Evolutionary conservation across 2,329 filamentous ascomycete genomes (phyloP).

Genomic region (Chalara sp.): DNA sequence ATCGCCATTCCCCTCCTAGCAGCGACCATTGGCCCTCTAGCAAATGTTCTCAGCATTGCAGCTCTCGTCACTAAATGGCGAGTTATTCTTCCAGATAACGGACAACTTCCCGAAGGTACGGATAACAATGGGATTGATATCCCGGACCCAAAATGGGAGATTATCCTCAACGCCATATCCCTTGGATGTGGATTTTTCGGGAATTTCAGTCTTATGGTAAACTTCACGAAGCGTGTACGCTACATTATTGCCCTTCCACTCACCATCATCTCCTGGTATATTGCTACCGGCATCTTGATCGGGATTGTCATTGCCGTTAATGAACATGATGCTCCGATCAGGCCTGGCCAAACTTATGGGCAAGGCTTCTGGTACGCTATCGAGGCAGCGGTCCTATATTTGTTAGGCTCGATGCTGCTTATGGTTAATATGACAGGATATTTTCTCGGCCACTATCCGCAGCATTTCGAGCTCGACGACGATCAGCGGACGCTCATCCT

Average conservation of each 20-base stretch:
- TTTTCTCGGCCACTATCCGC: conserved; percentile 60
- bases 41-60: conserved; percentile 62
- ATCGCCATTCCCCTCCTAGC: conserved; percentile 51
- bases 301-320: conserved; percentile 52
- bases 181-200: conserved; percentile 58
- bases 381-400: conserved; percentile 55
- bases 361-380: conserved; percentile 67
- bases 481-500: conserved; percentile 63
- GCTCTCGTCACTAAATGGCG: conserved; percentile 61
- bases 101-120: conserved; percentile 34
- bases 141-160: conserved; percentile 50
- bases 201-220: conserved; percentile 61
- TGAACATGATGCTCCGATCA: conserved; percentile 40
- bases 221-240: conserved; percentile 59
- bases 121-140: conserved; percentile 47
- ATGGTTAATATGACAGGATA: conserved; percentile 67
- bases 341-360: conserved; percentile 46
- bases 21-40: conserved; percentile 63
- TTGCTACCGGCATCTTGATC: conserved; percentile 54
- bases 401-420: conserved; percentile 53
- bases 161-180: conserved; percentile 57
- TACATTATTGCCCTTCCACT: conserved; percentile 63
- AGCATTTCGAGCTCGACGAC: conserved; percentile 59
- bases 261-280: conserved; percentile 61
- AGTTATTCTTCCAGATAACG: conserved; percentile 38